Conservation (phyloP, 768 basidiomycete species). For the Trametes coccinea region DNA sequence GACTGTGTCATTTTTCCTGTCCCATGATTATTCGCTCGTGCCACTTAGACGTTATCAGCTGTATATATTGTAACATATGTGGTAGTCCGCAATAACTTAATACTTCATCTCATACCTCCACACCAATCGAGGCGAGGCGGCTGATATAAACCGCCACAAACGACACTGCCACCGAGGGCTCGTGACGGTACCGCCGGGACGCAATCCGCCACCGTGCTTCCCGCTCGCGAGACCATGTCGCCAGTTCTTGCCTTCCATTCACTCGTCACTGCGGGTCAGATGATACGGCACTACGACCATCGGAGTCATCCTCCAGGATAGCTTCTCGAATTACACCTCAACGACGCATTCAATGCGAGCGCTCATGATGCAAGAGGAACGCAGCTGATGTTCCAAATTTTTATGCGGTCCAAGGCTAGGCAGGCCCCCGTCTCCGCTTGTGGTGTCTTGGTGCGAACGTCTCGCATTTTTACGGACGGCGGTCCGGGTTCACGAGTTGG, state of each 20-base stretch:
- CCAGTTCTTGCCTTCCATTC: not conserved
- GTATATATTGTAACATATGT: not conserved
- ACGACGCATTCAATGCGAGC: not conserved
- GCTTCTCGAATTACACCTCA: too few species aligned
- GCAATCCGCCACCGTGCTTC: not conserved
- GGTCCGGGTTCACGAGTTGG: not conserved
- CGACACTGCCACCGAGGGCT: constrained; percentile 16
- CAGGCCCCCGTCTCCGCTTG: too few species aligned
- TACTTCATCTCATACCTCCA: too few species aligned
- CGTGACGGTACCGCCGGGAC: constrained; percentile 1
- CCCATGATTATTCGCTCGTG: too few species aligned
- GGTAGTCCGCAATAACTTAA: too few species aligned
- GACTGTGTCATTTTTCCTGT: too few species aligned
- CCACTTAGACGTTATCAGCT: not conserved
- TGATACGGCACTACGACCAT: not conserved
- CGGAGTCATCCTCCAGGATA: not conserved
- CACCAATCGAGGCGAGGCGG: too few species aligned
- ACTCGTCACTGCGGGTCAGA: not conserved
- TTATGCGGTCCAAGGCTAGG: not conserved
- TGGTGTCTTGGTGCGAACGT: too few species aligned
- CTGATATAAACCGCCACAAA: constrained; percentile 6
- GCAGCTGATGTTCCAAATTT: constrained; percentile 8
- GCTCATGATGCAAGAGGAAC: not conserved
- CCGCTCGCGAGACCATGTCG: not conserved
- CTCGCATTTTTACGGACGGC: too few species aligned